Base-by-base conservation (phyloP, 2,329 filamentous ascomycete genomes). In the Aaosphaeria pasadenensis region DNA sequence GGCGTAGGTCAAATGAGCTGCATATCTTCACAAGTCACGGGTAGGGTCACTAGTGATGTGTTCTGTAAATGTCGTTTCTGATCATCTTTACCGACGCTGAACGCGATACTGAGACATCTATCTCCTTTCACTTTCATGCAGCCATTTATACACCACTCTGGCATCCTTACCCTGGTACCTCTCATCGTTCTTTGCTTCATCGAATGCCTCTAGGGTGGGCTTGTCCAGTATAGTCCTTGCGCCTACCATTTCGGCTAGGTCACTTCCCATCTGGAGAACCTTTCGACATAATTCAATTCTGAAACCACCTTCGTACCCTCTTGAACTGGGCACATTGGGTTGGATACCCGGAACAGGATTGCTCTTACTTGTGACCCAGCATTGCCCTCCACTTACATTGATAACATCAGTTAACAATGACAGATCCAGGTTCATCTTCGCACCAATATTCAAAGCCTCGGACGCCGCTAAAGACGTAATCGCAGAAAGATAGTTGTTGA, bases 401-500 rank as follows among this genome's bases (percentile, higher is more conserved):
- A 97, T 89, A 63, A 97, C 83, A 45, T 86, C 85, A 0, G 89
- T 88, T 2, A 97, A 77, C 4, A 84, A 83, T 46, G 76, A 77
- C 1, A 81, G 72, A 48, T 85, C 76, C 4, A 85, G 70, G 1
- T 81, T 81, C 78, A 80, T 83, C 39, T 76, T 74, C 13, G 83
- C 73, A 5, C 81, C 82, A 52, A 85, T 75, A 50, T 84, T 83
- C 76, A 85, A 81, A 3, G 81, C 82, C 60, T 85, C 82, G 1
- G 79, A 79, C 0, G 81, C 82, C 0, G 82, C 82, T 49, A 85
- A 91, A 71, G 96, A 96, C 73, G 89, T 94, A 56, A 97, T 85
- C 4, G 91, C 91, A 2, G 96, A 79, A 35, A 96, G 83, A 70
- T 97, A 97, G 72, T 97, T 97, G 74, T 97, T 97, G 48, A 92